These are phyloP conservation scores for Penicillium brevicompactum DNA, from an alignment of 2,329 filamentous ascomycete species.

Conservation along the genomic window DNA sequence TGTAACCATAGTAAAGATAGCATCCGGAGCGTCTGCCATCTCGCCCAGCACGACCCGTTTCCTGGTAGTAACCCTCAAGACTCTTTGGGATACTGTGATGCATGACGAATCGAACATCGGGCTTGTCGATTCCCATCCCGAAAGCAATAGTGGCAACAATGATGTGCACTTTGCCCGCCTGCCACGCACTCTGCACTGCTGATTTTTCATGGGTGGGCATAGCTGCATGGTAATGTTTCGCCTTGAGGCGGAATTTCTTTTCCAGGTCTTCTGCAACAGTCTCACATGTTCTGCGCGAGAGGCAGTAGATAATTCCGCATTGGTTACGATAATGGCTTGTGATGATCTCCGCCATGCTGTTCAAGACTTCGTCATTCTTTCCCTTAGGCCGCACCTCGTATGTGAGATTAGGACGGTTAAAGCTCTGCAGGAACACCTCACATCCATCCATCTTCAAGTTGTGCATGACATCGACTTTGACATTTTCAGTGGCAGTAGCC, in stretches of 20 bases:
- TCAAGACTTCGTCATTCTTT: constrained; percentile 58
- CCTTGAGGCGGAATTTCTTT: constrained; percentile 65
- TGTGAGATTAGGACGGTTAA: constrained; percentile 92
- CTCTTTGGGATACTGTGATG: constrained; percentile 93
- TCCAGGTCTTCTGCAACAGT: constrained; percentile 70
- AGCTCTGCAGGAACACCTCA: constrained; percentile 83
- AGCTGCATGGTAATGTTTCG: constrained; percentile 83
- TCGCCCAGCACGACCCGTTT: constrained; percentile 90
- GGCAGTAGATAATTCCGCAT: constrained; percentile 90
- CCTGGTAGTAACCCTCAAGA: constrained; percentile 96
- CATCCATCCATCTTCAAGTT: constrained; percentile 83
- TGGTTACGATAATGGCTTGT: constrained; percentile 67
- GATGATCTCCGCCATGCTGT: constrained; percentile 62
- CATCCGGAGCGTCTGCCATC: constrained; percentile 87
- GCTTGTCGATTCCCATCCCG: constrained; percentile 99
- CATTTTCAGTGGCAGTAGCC: constrained; percentile 90
- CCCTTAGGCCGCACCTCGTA: constrained; percentile 81
- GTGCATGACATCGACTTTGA: constrained; percentile 87
- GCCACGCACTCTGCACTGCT: constrained; percentile 78
- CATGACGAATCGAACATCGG: constrained; percentile 93
- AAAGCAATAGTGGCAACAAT: constrained; percentile 98
- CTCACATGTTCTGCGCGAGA: constrained; percentile 83
- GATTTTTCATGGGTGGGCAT: constrained; percentile 70
- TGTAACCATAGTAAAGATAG: constrained; percentile 84
- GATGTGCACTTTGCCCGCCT: constrained; percentile 75